A percentile compares a stretch with the other conserved stretches of the same genome.
phyloP scores from a whole-genome alignment of 805 yeast genomes.

The Sugiyamaella chiloensis region DNA sequence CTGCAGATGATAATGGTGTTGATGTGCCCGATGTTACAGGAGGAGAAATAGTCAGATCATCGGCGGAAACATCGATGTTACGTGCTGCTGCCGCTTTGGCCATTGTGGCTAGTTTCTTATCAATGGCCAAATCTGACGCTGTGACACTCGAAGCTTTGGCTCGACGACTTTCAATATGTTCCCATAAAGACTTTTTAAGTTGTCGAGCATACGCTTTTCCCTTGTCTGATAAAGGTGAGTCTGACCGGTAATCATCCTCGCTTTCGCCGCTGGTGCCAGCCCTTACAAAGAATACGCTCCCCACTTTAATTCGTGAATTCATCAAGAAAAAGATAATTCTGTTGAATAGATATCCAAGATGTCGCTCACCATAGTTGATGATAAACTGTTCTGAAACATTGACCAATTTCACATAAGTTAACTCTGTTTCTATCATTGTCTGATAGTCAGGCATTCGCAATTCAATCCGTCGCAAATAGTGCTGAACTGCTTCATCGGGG shows the following conservation, averaged over 20 bases:
- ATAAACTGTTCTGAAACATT: constrained; percentile 86
- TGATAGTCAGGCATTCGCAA: constrained; percentile 67
- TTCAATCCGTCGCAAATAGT: constrained; percentile 71
- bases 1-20: constrained; percentile 25
- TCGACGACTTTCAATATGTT: constrained; percentile 29
- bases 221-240: constrained; percentile 63
- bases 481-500: constrained; percentile 66
- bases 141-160: neutral
- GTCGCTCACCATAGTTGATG: constrained; percentile 60
- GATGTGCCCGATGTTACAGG: constrained; percentile 31
- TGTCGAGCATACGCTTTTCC: constrained; percentile 67
- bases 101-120: constrained; percentile 6
- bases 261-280: constrained; percentile 44
- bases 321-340: constrained; percentile 88
- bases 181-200: constrained; percentile 56
- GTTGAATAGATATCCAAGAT: constrained; percentile 84
- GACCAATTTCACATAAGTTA: constrained; percentile 79
- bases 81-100: constrained; percentile 6
- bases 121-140: constrained; percentile 5
- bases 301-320: constrained; percentile 83
- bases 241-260: constrained; percentile 61
- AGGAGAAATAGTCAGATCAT: constrained; percentile 15
- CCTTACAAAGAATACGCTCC: constrained; percentile 85
- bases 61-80: constrained; percentile 1
- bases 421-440: constrained; percentile 55